Evolutionary conservation across 129 eudicot genomes (phyloP), one percentile per base, ranked within the genome.

Genomic region (Erigeron canadensis): DNA sequence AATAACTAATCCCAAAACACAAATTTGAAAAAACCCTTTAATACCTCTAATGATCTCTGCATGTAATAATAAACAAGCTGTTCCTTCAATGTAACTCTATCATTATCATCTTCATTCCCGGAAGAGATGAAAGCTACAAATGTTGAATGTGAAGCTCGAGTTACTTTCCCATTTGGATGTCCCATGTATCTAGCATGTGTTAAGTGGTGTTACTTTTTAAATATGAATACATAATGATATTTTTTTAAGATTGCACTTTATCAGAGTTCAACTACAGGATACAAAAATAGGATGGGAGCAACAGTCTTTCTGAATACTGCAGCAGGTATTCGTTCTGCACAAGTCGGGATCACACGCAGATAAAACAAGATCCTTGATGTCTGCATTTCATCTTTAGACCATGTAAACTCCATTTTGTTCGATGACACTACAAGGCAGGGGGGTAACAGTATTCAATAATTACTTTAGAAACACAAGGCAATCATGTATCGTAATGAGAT

Each of bases 31-130:
- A 28, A 28, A 28, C 34, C 34, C 34, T 28, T 28, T 28, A 3
- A 34, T 90, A 95, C 99, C 99, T 90, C 96, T 69, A 95, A 80
- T 19, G 99, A 88, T 85, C 97, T 90, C 80, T 87, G 90, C 76
- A 95, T 79, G 84, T 95, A 95, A 80, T 88, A 95, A 83, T 87
- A 95, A 73, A 88, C 96, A 63, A 95, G 96, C 60, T 88, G 91
- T 80, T 95, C 99, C 87, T 95, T 95, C 39, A 90, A 71, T 56
- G 71, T n/a, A 72, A 70, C 81, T 76, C 95, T 82, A 50, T 95
- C 99, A 34, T 82, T 75, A 37, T 67, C 71, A 28, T 63, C 72
- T 53, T 90, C 97, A 74, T 88, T 84, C 47, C 89, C 97, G 4
- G 99, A 88, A 73, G 99, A 86, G 53, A 90, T 41, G 47, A 95